Evolutionary conservation across 441 rosid genomes (phyloP).

Genomic region (Sinapis alba): DNA sequence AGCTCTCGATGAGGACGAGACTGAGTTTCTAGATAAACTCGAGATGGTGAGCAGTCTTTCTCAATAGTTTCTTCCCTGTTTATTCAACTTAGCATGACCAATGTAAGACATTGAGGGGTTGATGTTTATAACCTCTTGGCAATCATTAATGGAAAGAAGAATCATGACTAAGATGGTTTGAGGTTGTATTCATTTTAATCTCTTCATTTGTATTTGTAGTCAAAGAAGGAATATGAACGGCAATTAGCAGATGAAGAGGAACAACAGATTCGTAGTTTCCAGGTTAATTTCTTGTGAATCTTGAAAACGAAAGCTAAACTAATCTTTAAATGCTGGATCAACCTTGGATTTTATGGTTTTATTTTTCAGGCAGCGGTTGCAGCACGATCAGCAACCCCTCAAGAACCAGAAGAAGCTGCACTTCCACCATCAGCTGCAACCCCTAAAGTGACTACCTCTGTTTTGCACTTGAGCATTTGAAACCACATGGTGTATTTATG

Average conservation of each 20-base stretch:
- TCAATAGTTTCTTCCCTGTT: not conserved
- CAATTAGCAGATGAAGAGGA: conserved; percentile 80
- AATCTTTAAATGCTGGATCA: not conserved
- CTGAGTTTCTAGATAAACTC: conserved; percentile 85
- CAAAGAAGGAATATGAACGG: conserved; percentile 74
- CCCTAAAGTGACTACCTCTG: conserved; percentile 12
- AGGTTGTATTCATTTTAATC: not conserved
- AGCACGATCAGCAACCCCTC: conserved; percentile 58
- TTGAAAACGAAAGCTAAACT: not conserved
- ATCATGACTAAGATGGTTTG: conserved; percentile 1
- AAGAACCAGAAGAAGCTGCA: conserved; percentile 63
- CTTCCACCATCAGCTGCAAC: conserved; percentile 40
- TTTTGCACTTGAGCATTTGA: not conserved
- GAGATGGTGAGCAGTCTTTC: conserved; percentile 64
- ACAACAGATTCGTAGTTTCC: conserved; percentile 76
- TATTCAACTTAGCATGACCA: not conserved
- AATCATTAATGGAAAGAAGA: not conserved
- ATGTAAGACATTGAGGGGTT: not conserved
- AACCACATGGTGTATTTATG: not conserved
- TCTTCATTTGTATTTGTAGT: conserved; percentile 44
- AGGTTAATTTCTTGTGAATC: conserved; percentile 45
- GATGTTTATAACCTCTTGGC: not conserved
- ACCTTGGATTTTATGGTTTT: not conserved
- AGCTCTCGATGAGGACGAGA: conserved; percentile 95
- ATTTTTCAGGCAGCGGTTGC: conserved; percentile 81